Evolutionary conservation across 2,329 filamentous ascomycete species (phyloP).

Genomic region (Neodidymelliopsis sp.): DNA sequence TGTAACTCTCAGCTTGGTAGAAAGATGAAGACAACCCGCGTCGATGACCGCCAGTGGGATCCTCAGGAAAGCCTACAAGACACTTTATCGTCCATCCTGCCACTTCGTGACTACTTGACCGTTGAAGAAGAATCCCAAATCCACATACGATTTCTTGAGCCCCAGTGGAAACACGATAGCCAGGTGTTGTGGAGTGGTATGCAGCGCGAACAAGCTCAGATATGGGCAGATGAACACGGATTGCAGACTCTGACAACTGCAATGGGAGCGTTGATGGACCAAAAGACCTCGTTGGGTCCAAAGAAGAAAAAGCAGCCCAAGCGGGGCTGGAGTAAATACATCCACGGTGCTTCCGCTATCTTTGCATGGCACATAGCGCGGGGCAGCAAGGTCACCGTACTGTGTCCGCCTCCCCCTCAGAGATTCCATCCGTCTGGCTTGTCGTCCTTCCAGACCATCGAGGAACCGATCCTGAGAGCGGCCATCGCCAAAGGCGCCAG

Average conservation of each 20-base stretch:
- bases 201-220: slow-evolving; percentile 23
- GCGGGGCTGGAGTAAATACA: slow-evolving; percentile 25
- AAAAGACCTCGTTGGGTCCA: slow-evolving; percentile 21
- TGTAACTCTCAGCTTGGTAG: too few relatives aligned
- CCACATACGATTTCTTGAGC: slow-evolving; percentile 16
- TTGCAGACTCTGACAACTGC: slow-evolving; percentile 37
- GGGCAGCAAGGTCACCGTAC: slow-evolving; percentile 28
- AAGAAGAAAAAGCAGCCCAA: slow-evolving; percentile 1
- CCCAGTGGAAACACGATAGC: slow-evolving; percentile 18
- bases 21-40: too few relatives aligned
- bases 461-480: slow-evolving; percentile 32
- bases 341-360: slow-evolving; percentile 34
- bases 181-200: slow-evolving; percentile 43
- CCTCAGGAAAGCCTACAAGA: background rate
- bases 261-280: slow-evolving; percentile 34
- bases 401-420: slow-evolving; percentile 36
- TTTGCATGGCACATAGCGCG: slow-evolving; percentile 34
- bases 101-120: slow-evolving; percentile 19
- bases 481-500: slow-evolving; percentile 14
- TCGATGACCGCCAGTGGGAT: background rate
- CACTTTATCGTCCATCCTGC: background rate
- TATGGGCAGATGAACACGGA: slow-evolving; percentile 32
- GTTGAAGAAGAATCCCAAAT: slow-evolving; percentile 26
- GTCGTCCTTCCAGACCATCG: slow-evolving; percentile 35
- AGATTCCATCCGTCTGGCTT: slow-evolving; percentile 32